Evolutionary conservation across 2,329 filamentous ascomycete genomes (phyloP).

Genomic region (Xylaria sp.): DNA sequence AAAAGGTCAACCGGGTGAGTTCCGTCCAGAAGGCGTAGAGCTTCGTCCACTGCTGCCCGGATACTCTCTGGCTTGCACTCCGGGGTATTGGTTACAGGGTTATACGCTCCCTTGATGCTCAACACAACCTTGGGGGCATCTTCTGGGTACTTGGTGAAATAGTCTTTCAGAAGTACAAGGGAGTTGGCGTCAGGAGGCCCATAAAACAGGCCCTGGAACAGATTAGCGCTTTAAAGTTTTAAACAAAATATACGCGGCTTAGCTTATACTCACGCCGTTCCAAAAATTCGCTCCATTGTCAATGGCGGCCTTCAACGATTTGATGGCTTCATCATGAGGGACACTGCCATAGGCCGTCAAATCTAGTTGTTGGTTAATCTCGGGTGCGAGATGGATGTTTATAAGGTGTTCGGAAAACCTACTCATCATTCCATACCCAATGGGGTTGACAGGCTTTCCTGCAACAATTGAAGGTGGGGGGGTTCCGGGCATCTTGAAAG

Average conservation of each 20-base stretch:
- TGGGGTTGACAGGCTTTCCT: neutral
- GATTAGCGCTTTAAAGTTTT: no score
- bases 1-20: slow-evolving; percentile 57
- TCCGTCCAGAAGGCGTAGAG: slow-evolving; percentile 49
- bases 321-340: neutral
- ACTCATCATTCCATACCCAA: slow-evolving; percentile 4
- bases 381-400: neutral
- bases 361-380: neutral
- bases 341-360: neutral
- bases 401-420: neutral
- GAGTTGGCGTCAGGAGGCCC: slow-evolving; percentile 51
- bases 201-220: slow-evolving; percentile 40
- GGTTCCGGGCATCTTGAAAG: no score
- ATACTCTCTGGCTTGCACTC: slow-evolving; percentile 47
- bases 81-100: slow-evolving; percentile 44
- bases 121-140: slow-evolving; percentile 57
- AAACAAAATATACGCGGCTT: neutral
- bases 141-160: slow-evolving; percentile 57
- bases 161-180: slow-evolving; percentile 54
- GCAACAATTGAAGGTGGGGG: neutral
- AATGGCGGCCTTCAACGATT: slow-evolving; percentile 20
- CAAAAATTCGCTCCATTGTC: slow-evolving; percentile 23
- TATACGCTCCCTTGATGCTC: slow-evolving; percentile 54
- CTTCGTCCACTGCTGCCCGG: slow-evolving; percentile 51
- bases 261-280: slow-evolving; percentile 16